phyloP scores from a whole-genome alignment of 352 stramenopile genomes.

The Globisporangium abappressorium region DNA sequence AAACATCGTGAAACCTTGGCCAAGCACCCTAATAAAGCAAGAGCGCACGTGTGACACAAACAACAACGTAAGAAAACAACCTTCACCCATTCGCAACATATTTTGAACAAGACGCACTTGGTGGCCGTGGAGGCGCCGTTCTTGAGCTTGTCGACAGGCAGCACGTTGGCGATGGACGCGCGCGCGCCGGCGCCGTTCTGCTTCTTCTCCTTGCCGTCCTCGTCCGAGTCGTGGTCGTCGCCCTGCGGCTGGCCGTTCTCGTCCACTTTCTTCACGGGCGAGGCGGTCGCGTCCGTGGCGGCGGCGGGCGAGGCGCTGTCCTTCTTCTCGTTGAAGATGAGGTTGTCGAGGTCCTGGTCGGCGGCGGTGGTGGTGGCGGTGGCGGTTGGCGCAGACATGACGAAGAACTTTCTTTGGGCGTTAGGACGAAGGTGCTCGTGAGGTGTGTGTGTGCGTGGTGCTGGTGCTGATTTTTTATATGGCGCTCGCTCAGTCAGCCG shows the following conservation, averaged over 20 bases:
- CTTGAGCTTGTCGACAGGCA: slow-evolving; percentile 88
- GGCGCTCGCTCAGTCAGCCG: neutral
- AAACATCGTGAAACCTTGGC: slow-evolving; percentile 59
- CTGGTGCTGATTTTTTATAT: neutral
- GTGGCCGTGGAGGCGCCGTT: slow-evolving; percentile 77
- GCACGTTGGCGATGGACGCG: slow-evolving; percentile 71
- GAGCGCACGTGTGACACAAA: neutral
- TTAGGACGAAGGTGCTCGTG: neutral
- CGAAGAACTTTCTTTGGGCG: neutral
- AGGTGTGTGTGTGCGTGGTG: neutral
- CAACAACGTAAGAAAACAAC: neutral
- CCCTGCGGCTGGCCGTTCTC: slow-evolving; percentile 28
- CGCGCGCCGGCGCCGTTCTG: slow-evolving; percentile 23
- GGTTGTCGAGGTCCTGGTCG: slow-evolving; percentile 58
- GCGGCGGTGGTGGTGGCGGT: neutral
- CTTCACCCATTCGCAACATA: neutral
- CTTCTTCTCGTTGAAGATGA: slow-evolving; percentile 83
- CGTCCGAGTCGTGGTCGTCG: slow-evolving; percentile 37
- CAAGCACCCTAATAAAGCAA: slow-evolving; percentile 42
- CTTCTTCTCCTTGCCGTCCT: slow-evolving; percentile 52
- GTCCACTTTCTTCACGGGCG: slow-evolving; percentile 9
- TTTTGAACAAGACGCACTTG: slow-evolving; percentile 38
- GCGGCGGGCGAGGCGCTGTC: slow-evolving; percentile 24
- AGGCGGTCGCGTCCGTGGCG: slow-evolving; percentile 20
- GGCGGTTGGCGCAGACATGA: slow-evolving; percentile 10